Evolutionary conservation across 768 basidiomycete genomes (phyloP).

Genomic region (Tremella mesenterica): DNA sequence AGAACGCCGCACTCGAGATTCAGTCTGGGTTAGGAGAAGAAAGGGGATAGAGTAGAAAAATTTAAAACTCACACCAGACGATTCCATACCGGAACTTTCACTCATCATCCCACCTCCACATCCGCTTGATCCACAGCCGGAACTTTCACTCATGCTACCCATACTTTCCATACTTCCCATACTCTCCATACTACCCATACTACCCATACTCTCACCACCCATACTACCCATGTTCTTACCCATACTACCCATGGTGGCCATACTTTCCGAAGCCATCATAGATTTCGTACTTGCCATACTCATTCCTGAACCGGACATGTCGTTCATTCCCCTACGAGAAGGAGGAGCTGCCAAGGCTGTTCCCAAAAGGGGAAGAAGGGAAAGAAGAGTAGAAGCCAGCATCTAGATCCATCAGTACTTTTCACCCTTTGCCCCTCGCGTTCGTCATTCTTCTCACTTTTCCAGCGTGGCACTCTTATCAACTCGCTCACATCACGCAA

Average conservation of each 20-base stretch:
- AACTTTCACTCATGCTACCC: too few species aligned
- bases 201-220: background rate
- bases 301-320: background rate
- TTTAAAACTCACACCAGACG: too few species aligned
- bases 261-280: background rate
- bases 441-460: background rate
- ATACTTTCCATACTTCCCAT: too few species aligned
- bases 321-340: too few species aligned
- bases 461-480: background rate
- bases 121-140: too few species aligned
- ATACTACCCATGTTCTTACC: background rate
- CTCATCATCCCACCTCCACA: background rate
- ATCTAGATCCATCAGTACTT: background rate
- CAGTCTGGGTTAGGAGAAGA: too few species aligned
- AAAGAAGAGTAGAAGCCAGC: background rate
- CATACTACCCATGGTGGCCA: background rate
- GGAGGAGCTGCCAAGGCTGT: background rate
- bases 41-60: too few species aligned
- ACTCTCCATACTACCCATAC: too few species aligned
- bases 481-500: too few species aligned
- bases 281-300: background rate
- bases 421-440: background rate
- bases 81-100: too few species aligned
- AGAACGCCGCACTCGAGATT: too few species aligned
- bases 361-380: background rate